Evolutionary conservation across 148 eudicot species (phyloP).

Genomic region (Rhododendron mucronatum): DNA sequence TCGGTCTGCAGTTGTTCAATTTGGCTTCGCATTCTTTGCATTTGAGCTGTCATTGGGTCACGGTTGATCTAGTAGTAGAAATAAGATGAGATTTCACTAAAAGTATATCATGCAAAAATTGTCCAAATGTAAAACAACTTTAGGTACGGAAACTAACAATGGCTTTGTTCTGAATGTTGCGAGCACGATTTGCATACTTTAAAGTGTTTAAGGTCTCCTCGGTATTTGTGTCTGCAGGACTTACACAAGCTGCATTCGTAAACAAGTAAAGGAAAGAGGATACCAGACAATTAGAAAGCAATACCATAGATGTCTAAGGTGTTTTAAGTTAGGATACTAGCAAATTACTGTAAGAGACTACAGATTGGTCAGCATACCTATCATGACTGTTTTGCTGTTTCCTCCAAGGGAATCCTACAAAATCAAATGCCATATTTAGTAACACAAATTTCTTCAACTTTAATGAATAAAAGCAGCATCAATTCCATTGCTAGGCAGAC

Average conservation of each 20-base stretch:
- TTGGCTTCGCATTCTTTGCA: slow-evolving; percentile 90
- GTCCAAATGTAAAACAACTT: background rate
- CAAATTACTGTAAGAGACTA: background rate
- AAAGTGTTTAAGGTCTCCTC: slow-evolving; percentile 96
- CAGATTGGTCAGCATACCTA: slow-evolving; percentile 47
- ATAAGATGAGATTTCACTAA: slow-evolving; percentile 3
- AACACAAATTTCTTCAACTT: background rate
- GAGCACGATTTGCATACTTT: slow-evolving; percentile 98
- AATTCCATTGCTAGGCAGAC: background rate
- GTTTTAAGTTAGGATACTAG: background rate
- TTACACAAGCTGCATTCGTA: slow-evolving; percentile 66
- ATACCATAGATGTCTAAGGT: background rate
- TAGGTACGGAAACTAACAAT: slow-evolving; percentile 48
- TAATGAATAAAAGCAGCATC: background rate
- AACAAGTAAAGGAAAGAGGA: slow-evolving; percentile 5
- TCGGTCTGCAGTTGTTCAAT: slow-evolving; percentile 93
- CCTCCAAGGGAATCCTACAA: slow-evolving; percentile 95
- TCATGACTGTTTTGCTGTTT: slow-evolving; percentile 96
- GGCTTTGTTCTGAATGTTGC: slow-evolving; percentile 97
- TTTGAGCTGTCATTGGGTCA: slow-evolving; percentile 82
- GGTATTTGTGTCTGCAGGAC: slow-evolving; percentile 96
- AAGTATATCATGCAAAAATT: background rate
- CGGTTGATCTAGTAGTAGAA: slow-evolving; percentile 69
- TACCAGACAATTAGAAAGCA: background rate
- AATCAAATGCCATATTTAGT: slow-evolving; percentile 14